phyloP scores from a whole-genome alignment of 805 yeast genomes.

The Phaffomyces opuntiae region DNA sequence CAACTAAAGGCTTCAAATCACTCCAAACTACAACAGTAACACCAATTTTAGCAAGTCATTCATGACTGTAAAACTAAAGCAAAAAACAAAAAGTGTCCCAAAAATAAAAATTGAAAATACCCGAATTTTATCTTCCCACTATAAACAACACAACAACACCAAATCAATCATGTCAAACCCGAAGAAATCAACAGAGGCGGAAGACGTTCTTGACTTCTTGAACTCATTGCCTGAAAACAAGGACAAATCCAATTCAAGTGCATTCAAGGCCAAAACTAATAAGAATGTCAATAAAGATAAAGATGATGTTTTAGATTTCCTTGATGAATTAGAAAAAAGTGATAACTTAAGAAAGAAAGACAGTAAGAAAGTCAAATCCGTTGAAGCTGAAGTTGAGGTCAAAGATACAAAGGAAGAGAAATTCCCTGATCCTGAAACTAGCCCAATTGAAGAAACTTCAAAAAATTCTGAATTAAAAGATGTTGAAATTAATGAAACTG shows the following conservation, averaged over 20 bases:
- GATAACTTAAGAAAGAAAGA: constrained; percentile 17
- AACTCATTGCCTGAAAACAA: constrained; percentile 64
- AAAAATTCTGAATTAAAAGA: constrained; percentile 9
- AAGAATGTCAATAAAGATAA: constrained; percentile 23
- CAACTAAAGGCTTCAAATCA: too few relatives aligned
- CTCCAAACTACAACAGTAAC: too few relatives aligned
- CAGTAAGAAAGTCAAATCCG: constrained; percentile 1
- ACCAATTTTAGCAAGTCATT: too few relatives aligned
- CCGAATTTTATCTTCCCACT: too few relatives aligned
- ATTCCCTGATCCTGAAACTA: constrained; percentile 12
- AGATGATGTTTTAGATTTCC: constrained; percentile 34
- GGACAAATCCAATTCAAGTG: constrained; percentile 16
- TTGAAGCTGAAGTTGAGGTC: constrained; percentile 2
- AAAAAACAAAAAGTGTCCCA: not conserved
- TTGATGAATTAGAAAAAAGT: constrained; percentile 57
- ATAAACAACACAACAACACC: too few relatives aligned
- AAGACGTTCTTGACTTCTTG: constrained; percentile 73
- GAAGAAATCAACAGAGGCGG: constrained; percentile 44
- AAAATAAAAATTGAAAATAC: not conserved
- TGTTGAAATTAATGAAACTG: constrained; percentile 15
- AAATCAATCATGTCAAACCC: constrained; percentile 9
- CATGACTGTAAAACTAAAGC: too few relatives aligned
- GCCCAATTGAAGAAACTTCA: constrained; percentile 9
- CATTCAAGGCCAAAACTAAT: constrained; percentile 31
- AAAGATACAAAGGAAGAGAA: constrained; percentile 11